Conservation (phyloP, 805 yeast genomes). For the Clavispora santaluciae region DNA sequence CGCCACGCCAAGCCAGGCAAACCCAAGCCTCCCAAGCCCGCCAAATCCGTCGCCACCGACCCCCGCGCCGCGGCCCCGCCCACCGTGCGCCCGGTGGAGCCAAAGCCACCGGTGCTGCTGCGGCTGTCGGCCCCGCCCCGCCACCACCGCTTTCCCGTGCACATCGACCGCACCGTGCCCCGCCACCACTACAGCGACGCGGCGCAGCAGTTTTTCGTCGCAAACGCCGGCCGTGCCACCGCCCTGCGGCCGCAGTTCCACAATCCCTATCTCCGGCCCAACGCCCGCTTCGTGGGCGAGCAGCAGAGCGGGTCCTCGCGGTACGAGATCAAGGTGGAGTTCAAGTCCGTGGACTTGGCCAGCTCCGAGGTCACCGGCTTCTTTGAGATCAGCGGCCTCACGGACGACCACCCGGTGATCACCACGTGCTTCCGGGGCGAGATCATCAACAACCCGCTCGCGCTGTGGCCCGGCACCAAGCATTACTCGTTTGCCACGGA, state of each 20-base stretch:
- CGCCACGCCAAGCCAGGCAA: background rate
- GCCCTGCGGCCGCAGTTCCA: slow-evolving; percentile 23
- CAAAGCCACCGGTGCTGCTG: background rate
- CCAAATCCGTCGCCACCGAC: background rate
- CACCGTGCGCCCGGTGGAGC: background rate
- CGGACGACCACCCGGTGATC: slow-evolving; percentile 56
- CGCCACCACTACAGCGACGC: slow-evolving; percentile 6
- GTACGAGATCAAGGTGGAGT: slow-evolving; percentile 64
- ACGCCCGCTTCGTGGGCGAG: slow-evolving; percentile 58
- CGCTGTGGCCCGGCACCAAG: slow-evolving; percentile 9
- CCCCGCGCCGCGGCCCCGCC: background rate
- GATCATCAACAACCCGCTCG: slow-evolving; percentile 50
- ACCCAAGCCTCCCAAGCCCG: background rate
- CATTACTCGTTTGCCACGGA: slow-evolving; percentile 53
- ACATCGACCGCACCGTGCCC: background rate
- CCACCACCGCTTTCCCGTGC: slow-evolving; percentile 1
- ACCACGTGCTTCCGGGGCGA: slow-evolving; percentile 73
- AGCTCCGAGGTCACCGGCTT: slow-evolving; percentile 47
- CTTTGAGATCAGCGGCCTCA: slow-evolving; percentile 59
- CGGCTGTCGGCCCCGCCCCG: background rate
- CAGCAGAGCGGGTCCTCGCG: slow-evolving; percentile 65
- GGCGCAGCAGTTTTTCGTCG: slow-evolving; percentile 8
- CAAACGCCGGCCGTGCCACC: slow-evolving; percentile 8
- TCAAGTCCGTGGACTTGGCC: slow-evolving; percentile 62
- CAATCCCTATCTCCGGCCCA: slow-evolving; percentile 50